A percentile compares a stretch with the other conserved stretches of the same genome.
These are phyloP conservation scores for Sclerotinia glacialis DNA, from an alignment of 2,329 filamentous ascomycete genomes.

Conservation along the genomic window DNA sequence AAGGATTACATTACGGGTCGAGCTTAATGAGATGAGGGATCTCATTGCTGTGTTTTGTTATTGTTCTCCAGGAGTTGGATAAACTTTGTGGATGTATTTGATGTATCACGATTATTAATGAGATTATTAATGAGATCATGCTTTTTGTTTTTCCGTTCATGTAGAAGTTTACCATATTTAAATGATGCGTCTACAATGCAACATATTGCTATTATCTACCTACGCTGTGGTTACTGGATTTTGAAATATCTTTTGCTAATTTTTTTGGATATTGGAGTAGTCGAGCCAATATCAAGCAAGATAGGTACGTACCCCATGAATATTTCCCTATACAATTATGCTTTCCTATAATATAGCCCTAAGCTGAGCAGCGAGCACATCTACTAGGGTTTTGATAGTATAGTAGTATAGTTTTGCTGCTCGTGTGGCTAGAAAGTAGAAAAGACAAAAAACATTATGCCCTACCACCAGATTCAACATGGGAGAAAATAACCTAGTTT, in stretches of 20 bases:
- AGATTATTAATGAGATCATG: slow-evolving; percentile 28
- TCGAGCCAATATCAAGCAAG: too few relatives aligned
- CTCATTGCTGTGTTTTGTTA: neutral
- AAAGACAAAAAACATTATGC: too few relatives aligned
- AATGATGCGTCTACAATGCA: neutral
- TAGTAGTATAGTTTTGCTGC: too few relatives aligned
- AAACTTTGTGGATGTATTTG: neutral
- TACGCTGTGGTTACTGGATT: neutral
- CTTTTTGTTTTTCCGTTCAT: slow-evolving; percentile 1
- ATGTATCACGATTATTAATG: slow-evolving; percentile 29
- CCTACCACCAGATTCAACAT: too few relatives aligned
- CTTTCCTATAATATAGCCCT: neutral
- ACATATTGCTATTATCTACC: neutral
- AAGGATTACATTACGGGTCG: slow-evolving; percentile 59
- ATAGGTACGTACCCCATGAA: neutral
- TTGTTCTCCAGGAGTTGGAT: neutral
- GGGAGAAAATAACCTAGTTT: too few relatives aligned
- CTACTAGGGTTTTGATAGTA: neutral
- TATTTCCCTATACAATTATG: neutral
- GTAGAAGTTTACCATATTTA: neutral
- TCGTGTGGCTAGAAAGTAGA: too few relatives aligned
- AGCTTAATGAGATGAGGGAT: slow-evolving; percentile 9
- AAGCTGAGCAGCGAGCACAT: too few relatives aligned
- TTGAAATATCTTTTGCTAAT: too few relatives aligned
- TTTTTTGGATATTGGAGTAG: too few relatives aligned